Conservation (phyloP, 352 stramenopile genomes). For the Pythium graminicola region DNA sequence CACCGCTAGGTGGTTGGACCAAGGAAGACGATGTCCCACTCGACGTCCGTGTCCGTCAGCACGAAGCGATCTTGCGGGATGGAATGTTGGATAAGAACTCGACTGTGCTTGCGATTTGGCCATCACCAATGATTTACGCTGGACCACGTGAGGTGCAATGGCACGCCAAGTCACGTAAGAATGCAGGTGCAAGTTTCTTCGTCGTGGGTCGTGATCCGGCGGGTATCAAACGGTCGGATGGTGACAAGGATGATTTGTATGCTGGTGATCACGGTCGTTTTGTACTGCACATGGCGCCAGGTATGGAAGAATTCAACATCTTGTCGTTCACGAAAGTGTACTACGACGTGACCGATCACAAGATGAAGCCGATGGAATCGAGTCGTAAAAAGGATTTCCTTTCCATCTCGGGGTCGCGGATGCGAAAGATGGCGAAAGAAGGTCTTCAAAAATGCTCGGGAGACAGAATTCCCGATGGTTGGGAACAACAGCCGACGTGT, state of each 20-base stretch:
- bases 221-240: conserved; percentile 95
- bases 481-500: conserved; percentile 83
- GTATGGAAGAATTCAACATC: conserved; percentile 94
- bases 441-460: conserved; percentile 88
- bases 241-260: conserved; percentile 95
- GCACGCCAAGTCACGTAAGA: conserved; percentile 96
- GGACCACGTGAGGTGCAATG: conserved; percentile 97
- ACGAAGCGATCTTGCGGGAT: conserved; percentile 89
- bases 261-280: conserved; percentile 96
- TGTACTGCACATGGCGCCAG: conserved; percentile 94
- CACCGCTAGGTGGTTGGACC: conserved; percentile 96
- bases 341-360: conserved; percentile 96
- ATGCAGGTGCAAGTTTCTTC: conserved; percentile 96
- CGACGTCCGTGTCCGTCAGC: conserved; percentile 96
- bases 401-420: conserved; percentile 96
- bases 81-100: conserved; percentile 95
- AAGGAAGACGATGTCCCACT: conserved; percentile 98
- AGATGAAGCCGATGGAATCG: conserved; percentile 96
- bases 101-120: conserved; percentile 98
- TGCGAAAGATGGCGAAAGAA: conserved; percentile 94
- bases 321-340: conserved; percentile 95
- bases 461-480: conserved; percentile 57
- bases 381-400: conserved; percentile 94
- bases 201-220: conserved; percentile 96
- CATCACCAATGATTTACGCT: conserved; percentile 98